Evolutionary conservation across 1,284 basidiomycete species (phyloP).

Genomic region (Calocybe gambosa): DNA sequence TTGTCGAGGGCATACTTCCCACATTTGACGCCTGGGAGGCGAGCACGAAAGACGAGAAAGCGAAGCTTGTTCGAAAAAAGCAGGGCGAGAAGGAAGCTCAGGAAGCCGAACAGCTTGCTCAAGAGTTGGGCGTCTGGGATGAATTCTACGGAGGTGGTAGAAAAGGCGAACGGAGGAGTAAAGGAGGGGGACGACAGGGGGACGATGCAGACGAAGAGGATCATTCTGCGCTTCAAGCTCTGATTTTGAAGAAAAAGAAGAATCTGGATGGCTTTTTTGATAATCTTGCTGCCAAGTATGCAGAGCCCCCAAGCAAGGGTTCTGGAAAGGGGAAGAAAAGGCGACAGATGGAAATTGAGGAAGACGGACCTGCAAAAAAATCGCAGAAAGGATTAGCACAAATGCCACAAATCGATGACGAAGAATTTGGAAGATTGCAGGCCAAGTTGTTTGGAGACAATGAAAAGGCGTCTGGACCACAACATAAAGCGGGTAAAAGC

Average conservation of each 20-base stretch:
- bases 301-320: constrained; percentile 37
- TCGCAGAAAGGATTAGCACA: constrained; percentile 28
- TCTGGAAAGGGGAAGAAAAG: constrained; percentile 56
- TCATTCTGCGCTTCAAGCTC: constrained; percentile 68
- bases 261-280: constrained; percentile 71
- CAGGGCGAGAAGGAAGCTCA: constrained; percentile 72
- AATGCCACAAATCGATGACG: constrained; percentile 59
- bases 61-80: constrained; percentile 66
- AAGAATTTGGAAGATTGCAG: constrained; percentile 61
- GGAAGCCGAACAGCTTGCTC: constrained; percentile 83
- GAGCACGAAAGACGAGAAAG: constrained; percentile 72
- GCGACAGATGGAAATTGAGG: constrained; percentile 23
- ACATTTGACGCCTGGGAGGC: constrained; percentile 62
- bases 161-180: constrained; percentile 54
- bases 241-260: constrained; percentile 73
- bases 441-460: constrained; percentile 50
- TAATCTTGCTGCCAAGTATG: constrained; percentile 78
- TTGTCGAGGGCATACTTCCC: constrained; percentile 56
- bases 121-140: constrained; percentile 90
- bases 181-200: constrained; percentile 47
- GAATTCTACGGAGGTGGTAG: constrained; percentile 88
- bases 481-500: constrained; percentile 28
- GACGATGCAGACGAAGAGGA: constrained; percentile 51
- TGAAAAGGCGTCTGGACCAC: constrained; percentile 23
- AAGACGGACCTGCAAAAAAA: constrained; percentile 40